Conservation (phyloP, 2,329 filamentous ascomycete species). For the Nothophoma quercina region DNA sequence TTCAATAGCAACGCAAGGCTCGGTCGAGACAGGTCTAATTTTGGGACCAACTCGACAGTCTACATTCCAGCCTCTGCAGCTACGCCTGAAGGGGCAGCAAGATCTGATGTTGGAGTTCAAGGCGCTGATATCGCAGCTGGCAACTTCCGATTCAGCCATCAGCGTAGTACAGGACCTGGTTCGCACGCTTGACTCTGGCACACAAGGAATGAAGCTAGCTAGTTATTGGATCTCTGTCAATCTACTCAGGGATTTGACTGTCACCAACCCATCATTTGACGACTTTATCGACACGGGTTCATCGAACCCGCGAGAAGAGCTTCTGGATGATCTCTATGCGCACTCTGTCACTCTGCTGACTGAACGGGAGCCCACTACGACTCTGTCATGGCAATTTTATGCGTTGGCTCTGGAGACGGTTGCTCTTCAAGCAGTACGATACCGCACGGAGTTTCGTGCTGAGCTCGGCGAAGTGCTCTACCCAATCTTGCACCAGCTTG, state of each 20-base stretch:
- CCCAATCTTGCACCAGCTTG: constrained; percentile 87
- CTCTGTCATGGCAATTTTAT: constrained; percentile 73
- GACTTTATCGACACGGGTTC: constrained; percentile 68
- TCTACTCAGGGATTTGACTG: constrained; percentile 67
- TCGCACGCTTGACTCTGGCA: constrained; percentile 65
- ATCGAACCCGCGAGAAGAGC: constrained; percentile 36
- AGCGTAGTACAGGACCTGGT: constrained; percentile 71
- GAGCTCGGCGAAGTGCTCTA: constrained; percentile 93
- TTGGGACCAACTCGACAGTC: constrained; percentile 29
- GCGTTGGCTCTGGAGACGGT: constrained; percentile 83
- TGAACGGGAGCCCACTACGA: constrained; percentile 45
- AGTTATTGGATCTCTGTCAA: constrained; percentile 83
- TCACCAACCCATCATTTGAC: constrained; percentile 64
- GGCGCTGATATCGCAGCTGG: constrained; percentile 64
- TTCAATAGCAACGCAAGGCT: constrained; percentile 8
- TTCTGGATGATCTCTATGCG: constrained; percentile 71
- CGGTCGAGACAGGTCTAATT: constrained; percentile 25
- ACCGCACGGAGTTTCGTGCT: constrained; percentile 73
- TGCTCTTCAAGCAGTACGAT: constrained; percentile 74
- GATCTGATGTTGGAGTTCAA: constrained; percentile 69
- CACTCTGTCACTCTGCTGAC: constrained; percentile 70
- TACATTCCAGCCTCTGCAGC: constrained; percentile 67
- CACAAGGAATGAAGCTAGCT: constrained; percentile 68
- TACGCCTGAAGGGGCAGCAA: constrained; percentile 68
- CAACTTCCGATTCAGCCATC: constrained; percentile 50